Base-by-base conservation (phyloP, 176 grass and related monocot species). In the Oryza meridionalis region DNA sequence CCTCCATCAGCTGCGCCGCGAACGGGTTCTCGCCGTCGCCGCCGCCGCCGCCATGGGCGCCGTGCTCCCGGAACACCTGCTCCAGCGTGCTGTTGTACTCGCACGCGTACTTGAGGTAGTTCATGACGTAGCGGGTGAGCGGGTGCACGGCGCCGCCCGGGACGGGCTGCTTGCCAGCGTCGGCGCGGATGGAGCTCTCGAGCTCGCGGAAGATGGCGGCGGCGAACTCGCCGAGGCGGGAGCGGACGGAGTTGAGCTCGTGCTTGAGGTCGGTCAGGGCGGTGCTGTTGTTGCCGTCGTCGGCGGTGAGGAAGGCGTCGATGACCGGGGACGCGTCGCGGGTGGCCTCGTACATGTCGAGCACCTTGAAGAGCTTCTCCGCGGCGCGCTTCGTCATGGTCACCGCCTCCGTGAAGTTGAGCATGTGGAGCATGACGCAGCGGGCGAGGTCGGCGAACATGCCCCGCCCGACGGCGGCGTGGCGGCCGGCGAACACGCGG, bases 121-220 rank as follows among this genome's bases (percentile, higher is more conserved):
- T 99, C 93, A 99, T 94, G 15, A 96, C 97, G 82, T 96, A 94
- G 43, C 97, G 91, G 38, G 93, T 96, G n/a, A 99, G 90, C 13
- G 93, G 97, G 64, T 99, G 97, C 47, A 99, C 91, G 26, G 91
- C 93, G 15, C 93, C 97, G 50, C 97, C 88, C 0, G 93, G 97
- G 7, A 96, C 89, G 0, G 89, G 82, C 55, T 83, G 90, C 88
- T 86, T 99, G 6, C 62, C 78, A 8, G 45, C 69, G 80, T 99
- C 96, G 17, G 86, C 84, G 21, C 91, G 92, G 86, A 99, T 99
- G 22, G 93, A 99, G 65, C 81, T 92, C 89, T 99, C 93, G 1
- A 99, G 90, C 65, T 96, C 90, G 80, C 86, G 90, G 88, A 99
- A 99, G 77, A 96, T 96, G 15, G 89, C 79, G 12, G 76, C 84